Conservation (phyloP, 176 grass and related monocot species). For the Ensete glaucum region DNA sequence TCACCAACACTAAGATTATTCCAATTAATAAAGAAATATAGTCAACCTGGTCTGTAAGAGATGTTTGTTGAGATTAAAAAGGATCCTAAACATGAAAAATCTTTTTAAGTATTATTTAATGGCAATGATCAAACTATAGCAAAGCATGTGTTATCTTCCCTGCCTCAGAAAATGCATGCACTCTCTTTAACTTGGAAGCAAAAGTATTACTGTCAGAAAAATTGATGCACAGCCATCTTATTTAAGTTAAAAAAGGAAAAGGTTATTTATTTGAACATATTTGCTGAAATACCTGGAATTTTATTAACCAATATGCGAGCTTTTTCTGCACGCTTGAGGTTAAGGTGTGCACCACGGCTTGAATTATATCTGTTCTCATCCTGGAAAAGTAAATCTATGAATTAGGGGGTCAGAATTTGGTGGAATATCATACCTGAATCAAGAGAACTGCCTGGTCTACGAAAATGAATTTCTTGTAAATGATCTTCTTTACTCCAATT, state of each 20-base stretch:
- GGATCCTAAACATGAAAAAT: background rate
- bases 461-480: background rate
- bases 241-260: background rate
- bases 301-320: constrained; percentile 92
- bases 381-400: constrained; percentile 29
- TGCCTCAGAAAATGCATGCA: background rate
- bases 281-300: constrained; percentile 65
- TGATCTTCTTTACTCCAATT: background rate
- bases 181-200: background rate
- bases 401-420: background rate
- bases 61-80: background rate
- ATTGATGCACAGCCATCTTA: background rate
- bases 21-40: no score
- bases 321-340: constrained; percentile 98
- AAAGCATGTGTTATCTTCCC: no score
- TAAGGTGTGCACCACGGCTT: constrained; percentile 89
- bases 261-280: background rate
- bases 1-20: no score
- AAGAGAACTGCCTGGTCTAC: background rate
- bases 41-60: no score
- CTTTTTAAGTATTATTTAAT: background rate
- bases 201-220: background rate
- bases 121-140: no score
- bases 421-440: background rate
- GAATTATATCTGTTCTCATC: constrained; percentile 99